These are phyloP conservation scores for Linum tenue DNA, from an alignment of 345 rosid genomes.

Conservation along the genomic window DNA sequence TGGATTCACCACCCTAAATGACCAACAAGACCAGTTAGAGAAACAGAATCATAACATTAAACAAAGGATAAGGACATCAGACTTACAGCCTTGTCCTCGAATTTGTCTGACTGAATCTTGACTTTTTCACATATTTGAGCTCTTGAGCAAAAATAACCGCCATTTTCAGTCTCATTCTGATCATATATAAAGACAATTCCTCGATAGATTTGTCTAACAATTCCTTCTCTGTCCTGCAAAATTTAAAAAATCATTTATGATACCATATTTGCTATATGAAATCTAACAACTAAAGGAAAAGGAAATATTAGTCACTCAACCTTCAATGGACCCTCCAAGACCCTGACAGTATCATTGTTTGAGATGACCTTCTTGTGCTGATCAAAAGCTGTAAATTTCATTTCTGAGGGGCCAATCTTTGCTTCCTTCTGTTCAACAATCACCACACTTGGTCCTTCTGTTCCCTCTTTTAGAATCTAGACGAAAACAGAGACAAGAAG, in stretches of 20 bases:
- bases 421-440: conserved; percentile 42
- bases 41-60: neutral
- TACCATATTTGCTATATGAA: neutral
- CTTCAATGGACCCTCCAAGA: conserved; percentile 76
- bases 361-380: conserved; percentile 49
- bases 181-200: conserved; percentile 62
- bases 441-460: conserved; percentile 49
- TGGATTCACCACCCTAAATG: conserved; percentile 49
- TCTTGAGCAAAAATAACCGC: conserved; percentile 75
- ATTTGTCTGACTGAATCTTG: conserved; percentile 35
- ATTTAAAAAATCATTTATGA: conserved; percentile 9
- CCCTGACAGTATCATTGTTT: conserved; percentile 57
- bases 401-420: conserved; percentile 55
- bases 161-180: conserved; percentile 66
- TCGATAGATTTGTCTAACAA: conserved; percentile 74
- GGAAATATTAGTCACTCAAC: conserved; percentile 23
- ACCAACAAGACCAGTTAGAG: conserved; percentile 1
- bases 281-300: neutral
- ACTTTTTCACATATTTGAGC: conserved; percentile 72
- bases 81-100: conserved; percentile 46
- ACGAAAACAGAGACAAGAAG: neutral
- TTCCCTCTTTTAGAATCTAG: conserved; percentile 76
- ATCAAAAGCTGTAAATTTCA: conserved; percentile 74
- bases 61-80: conserved; percentile 1
- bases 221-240: conserved; percentile 81